Percentiles rank a stretch among this genome's conserved stretches.
Evolutionary conservation across 148 eudicot species (phyloP).

Genomic region (Tetragonia tetragonoides): DNA sequence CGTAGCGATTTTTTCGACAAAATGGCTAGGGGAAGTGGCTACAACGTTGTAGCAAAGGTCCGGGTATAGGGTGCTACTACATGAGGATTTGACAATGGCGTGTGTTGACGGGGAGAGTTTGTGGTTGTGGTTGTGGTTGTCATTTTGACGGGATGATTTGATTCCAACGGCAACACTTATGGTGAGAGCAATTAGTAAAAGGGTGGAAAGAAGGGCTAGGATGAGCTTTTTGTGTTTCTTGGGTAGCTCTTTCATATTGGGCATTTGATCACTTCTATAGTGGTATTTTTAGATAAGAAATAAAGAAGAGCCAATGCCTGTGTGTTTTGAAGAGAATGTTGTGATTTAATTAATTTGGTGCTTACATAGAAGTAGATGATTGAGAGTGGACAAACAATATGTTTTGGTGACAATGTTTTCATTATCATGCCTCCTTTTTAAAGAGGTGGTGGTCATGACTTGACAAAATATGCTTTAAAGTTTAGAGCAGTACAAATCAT

Average conservation of each 20-base stretch:
- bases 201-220: constrained; percentile 31
- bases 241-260: constrained; percentile 22
- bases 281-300: not conserved
- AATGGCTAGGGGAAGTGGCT: constrained; percentile 30
- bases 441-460: no score
- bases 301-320: not conserved
- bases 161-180: constrained; percentile 30
- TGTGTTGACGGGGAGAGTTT: constrained; percentile 36
- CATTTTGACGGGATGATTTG: constrained; percentile 24
- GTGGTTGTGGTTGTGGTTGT: not conserved
- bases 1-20: constrained; percentile 30
- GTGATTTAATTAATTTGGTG: no score
- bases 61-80: constrained; percentile 53
- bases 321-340: no score
- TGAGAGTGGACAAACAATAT: no score
- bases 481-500: no score
- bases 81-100: constrained; percentile 48
- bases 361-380: no score
- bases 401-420: no score
- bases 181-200: constrained; percentile 40
- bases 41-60: constrained; percentile 65
- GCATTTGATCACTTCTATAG: not conserved
- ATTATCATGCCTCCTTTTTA: no score
- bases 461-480: no score
- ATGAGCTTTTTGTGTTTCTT: constrained; percentile 38